Base-by-base conservation (phyloP, 2,329 filamentous ascomycete species). In the Aspergillus caelatus region DNA sequence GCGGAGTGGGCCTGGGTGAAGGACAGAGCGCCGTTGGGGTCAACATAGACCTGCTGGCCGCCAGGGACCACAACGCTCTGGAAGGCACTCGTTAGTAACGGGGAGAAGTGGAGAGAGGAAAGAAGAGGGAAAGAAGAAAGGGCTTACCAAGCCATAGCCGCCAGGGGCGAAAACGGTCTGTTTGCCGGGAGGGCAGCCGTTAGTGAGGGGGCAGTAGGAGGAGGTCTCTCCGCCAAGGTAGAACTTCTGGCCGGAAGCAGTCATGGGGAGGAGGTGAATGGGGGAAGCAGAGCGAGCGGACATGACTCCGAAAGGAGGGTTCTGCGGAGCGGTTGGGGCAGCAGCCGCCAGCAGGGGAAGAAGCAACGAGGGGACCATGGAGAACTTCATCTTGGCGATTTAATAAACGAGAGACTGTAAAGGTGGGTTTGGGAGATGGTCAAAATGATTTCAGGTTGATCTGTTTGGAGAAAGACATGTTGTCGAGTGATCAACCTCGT, bases 1-100 rank as follows among this genome's bases (percentile, higher is more conserved):
- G 74, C 76, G 0, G 86, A 88, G 77, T 89, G 87, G 0, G 87
- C 82, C 46, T 75, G 71, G 0, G 87, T 87, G 77, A 86, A 91
- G 62, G 81, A 80, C 61, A 91, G 74, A 11, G 81, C 78, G 7
- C 88, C 89, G 30, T 80, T 74, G 4, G 83, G 78, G 3, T 77
- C 79, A 62, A 90, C 80, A 74, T 86, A 91, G 68, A 89, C 81
- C 62, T 81, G 76, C 70, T 91, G 88, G 30, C 89, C 88, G 32
- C 88, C 88, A 6, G 88, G 87, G 5, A 89, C 88, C 34, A 81
- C 72, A 36, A 86, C 83, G 39, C 79, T 77, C 72, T 85, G 60
- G 16, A 23, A 9, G 30, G 32, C 41, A 28, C 63, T 62, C 65
- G 50, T 39, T 50, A 32, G 41, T 55, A 45, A 39, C 48, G 11